These are phyloP conservation scores for Gastrolobium bilobum DNA, from an alignment of 306 rosid species.

Conservation along the genomic window DNA sequence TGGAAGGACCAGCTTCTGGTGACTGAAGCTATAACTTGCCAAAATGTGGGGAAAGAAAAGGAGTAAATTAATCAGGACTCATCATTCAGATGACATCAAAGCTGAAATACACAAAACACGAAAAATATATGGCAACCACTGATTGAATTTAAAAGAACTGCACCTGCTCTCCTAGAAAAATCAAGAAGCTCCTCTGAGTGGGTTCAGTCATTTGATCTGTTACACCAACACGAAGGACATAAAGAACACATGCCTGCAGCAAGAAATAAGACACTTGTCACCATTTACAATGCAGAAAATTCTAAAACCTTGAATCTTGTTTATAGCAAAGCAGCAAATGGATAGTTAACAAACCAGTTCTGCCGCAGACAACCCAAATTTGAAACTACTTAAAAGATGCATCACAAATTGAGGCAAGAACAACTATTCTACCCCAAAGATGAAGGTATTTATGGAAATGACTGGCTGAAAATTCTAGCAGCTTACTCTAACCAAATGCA, in stretches of 20 bases:
- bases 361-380: not conserved
- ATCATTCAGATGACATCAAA: slow-evolving; percentile 13
- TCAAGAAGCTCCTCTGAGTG: slow-evolving; percentile 84
- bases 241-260: slow-evolving; percentile 95
- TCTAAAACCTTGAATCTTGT: not conserved
- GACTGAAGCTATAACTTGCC: slow-evolving; percentile 74
- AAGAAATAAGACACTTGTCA: slow-evolving; percentile 53
- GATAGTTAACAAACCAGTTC: slow-evolving; percentile 14
- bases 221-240: slow-evolving; percentile 88
- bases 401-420: not conserved
- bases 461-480: slow-evolving; percentile 31
- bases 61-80: slow-evolving; percentile 21
- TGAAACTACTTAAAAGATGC: not conserved
- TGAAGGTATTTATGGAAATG: slow-evolving; percentile 2
- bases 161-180: slow-evolving; percentile 88
- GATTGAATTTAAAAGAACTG: slow-evolving; percentile 31
- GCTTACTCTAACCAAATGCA: slow-evolving; percentile 9
- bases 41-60: slow-evolving; percentile 23
- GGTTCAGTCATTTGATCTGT: slow-evolving; percentile 98
- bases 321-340: slow-evolving; percentile 1
- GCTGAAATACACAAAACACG: slow-evolving; percentile 29
- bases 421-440: slow-evolving; percentile 2
- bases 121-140: slow-evolving; percentile 30
- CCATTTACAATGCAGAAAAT: slow-evolving; percentile 38
- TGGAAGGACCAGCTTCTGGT: slow-evolving; percentile 81